Evolutionary conservation across 495 filamentous ascomycete genomes (phyloP).

Genomic region (Trichoderma asperelloides): DNA sequence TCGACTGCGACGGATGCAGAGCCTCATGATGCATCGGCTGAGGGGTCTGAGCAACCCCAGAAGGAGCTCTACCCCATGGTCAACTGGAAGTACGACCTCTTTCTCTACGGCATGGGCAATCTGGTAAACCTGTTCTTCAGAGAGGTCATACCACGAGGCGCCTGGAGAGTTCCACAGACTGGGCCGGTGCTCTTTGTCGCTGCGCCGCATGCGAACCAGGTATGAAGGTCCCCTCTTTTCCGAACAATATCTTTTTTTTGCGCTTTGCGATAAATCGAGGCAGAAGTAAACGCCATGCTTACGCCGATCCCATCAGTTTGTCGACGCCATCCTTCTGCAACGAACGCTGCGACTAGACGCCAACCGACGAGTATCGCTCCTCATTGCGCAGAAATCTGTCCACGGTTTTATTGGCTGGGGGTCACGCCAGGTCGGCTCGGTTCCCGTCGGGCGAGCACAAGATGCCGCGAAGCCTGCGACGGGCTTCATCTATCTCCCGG

Average conservation of each 20-base stretch:
- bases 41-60: constrained; percentile 16
- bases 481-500: constrained; percentile 85
- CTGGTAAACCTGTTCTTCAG: constrained; percentile 94
- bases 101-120: constrained; percentile 75
- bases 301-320: constrained; percentile 49
- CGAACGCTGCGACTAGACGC: constrained; percentile 77
- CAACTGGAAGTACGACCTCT: constrained; percentile 69
- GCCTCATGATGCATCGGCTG: constrained; percentile 8
- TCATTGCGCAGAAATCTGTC: constrained; percentile 93
- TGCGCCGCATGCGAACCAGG: constrained; percentile 98
- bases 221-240: constrained; percentile 23
- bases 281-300: neutral
- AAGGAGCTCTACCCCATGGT: constrained; percentile 61
- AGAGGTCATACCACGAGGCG: constrained; percentile 88
- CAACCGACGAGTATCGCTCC: constrained; percentile 77
- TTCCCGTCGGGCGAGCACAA: constrained; percentile 83
- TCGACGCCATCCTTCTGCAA: constrained; percentile 91
- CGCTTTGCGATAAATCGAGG: neutral
- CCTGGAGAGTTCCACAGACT: constrained; percentile 81
- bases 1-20: constrained; percentile 16
- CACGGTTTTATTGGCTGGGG: constrained; percentile 77
- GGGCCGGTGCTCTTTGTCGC: constrained; percentile 93
- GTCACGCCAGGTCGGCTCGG: constrained; percentile 69
- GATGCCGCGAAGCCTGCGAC: constrained; percentile 72
- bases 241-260: neutral